Evolutionary conservation across 768 basidiomycete genomes (phyloP), one percentile per base, ranked within the genome.

Genomic region (Rhizopogon sp.): DNA sequence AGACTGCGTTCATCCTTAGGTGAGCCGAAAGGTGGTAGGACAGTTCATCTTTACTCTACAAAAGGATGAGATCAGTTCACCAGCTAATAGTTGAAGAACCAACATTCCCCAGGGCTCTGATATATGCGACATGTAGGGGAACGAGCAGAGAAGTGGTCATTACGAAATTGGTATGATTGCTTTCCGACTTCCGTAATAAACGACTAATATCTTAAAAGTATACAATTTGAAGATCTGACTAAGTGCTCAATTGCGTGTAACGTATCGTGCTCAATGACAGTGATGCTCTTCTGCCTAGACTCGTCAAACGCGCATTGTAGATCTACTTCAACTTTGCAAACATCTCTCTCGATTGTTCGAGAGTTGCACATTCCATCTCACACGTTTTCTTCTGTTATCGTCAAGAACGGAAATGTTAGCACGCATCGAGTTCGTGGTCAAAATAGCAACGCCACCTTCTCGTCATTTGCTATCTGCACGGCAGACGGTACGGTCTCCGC

Each of bases 1-100:
- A 99, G 7, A 98, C 77, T 2, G 94, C 96, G 69, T 98, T 98
- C 71, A 99, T 76, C 6, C 96, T 89, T 6, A 98, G 80, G 70
- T 99, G 97, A 11, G 93, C 78, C 0, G 95, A 95, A 17, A 96
- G 77, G 68, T 96, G 92, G 72, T 96, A 96, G 1, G 81, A 77
- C 16, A 97, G 78, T 60, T 93, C 92, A 74, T 92, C 84, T 55
- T 87, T 87, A 71, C 76, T 86, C 90, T 90, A 63, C n/a, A 10
- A 5, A 37, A 39, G 13, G 6, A 39, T 43, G 25, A 42, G 33
- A 33, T 66, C 17, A 63, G 58, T 31, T 11, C 28, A 22, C 11
- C 4, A 5, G 39, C 2, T 25, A 3, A 4, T 7, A 33, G 7
- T 6, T 13, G 4, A 49, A 31, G 2, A 10, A 35, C 77, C 40